Base-by-base conservation (phyloP, 169 alveolate species). In the Plasmodium coatneyi region DNA sequence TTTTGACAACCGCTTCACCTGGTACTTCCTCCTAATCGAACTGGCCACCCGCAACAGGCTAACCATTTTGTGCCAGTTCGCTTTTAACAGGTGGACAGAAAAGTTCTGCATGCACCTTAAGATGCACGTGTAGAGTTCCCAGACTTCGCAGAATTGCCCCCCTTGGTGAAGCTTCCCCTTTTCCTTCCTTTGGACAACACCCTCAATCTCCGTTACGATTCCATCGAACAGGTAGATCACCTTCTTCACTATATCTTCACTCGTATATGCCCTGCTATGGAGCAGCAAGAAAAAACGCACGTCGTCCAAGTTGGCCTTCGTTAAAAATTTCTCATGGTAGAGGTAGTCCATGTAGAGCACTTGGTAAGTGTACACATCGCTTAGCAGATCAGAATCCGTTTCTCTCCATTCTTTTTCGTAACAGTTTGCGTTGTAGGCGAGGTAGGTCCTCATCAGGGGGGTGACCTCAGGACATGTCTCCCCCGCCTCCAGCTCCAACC, bases 71-170 rank as follows among this genome's bases (percentile, higher is more conserved):
- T 72, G 83, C 96, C 96, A 95, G 70, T 95, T 95, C 16, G 52
- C 80, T 80, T 95, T 95, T 41, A 95, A 32, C 30, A 95, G 41
- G 66, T 95, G 96, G 25, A 95, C 92, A 74, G 95, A 92, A 52
- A 92, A 95, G 30, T 95, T 95, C 52, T 95, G 92, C 84, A 78
- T 66, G 39, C 95, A 92, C 71, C 90, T 92, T 10, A 95, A 36
- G 22, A 92, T 83, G 54, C 96, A 95, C 36, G 78, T 78, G 80
- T 82, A 95, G 25, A 82, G 36, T 12, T 82, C 80, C 82, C 95
- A 60, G 7, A 52, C 70, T 14, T 94, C 79, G 46, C 43, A 9
- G 71, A 28, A 39, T 19, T 9, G 34, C 5, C 80, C 32, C 0
- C 34, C 0, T 12, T 84, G 5, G 16, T 46, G 56, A 0, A 12